Conservation (phyloP, 2,329 filamentous ascomycete species). For the Penicillium frequentans region DNA sequence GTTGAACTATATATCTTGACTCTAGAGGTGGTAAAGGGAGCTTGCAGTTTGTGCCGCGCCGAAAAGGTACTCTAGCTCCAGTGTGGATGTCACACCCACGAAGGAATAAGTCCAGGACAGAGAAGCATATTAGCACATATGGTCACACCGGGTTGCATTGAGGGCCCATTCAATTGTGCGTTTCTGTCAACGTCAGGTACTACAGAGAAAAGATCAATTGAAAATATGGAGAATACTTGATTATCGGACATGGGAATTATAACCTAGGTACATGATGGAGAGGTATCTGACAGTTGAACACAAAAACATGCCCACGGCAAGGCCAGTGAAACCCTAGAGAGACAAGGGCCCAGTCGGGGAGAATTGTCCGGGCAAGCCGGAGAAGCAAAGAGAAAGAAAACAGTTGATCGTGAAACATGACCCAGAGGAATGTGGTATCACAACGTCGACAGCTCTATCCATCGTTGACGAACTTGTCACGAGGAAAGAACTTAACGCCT, state of each 20-base stretch:
- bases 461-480: conserved; percentile 15
- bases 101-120: background rate
- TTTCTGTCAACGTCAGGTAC: background rate
- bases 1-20: background rate
- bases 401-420: conserved; percentile 28
- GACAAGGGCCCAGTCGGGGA: conserved; percentile 1
- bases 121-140: background rate
- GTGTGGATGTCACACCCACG: background rate
- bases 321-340: background rate
- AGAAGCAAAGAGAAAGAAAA: conserved; percentile 8
- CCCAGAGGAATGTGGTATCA: conserved; percentile 25
- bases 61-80: background rate
- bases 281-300: conserved; percentile 34
- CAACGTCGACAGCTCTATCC: conserved; percentile 19
- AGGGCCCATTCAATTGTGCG: background rate
- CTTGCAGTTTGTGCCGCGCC: background rate
- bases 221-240: conserved; percentile 4
- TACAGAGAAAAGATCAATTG: background rate
- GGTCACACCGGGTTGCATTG: background rate
- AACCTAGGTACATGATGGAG: conserved; percentile 32
- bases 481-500: conserved; percentile 9
- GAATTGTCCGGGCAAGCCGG: conserved; percentile 7
- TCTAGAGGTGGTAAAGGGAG: background rate
- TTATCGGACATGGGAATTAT: conserved; percentile 25
- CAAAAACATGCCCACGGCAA: conserved; percentile 16